Percentiles rank a stretch among this genome's conserved stretches.
Evolutionary conservation across 2,329 filamentous ascomycete genomes (phyloP).

Genomic region (Xylariaceae sp.): DNA sequence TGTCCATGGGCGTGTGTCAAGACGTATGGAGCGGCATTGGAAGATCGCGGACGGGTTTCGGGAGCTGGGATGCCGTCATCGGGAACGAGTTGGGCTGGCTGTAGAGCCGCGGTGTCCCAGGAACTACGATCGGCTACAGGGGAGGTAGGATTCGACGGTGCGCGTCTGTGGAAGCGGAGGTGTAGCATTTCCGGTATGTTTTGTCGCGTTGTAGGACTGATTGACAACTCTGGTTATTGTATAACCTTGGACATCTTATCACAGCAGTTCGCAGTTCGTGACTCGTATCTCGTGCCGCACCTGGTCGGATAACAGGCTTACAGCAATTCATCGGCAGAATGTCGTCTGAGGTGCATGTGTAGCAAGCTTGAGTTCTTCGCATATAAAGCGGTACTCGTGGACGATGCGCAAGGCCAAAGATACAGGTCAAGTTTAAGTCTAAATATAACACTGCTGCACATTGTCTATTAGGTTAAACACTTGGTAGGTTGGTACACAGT

Average conservation of each 20-base stretch:
- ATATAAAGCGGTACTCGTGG: too few species aligned
- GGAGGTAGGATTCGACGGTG: constrained; percentile 50
- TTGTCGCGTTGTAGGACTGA: too few species aligned
- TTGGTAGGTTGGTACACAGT: too few species aligned
- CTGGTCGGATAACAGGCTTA: neutral
- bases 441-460: too few species aligned
- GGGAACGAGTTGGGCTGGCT: constrained; percentile 37
- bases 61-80: constrained; percentile 42
- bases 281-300: neutral
- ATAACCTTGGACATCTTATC: neutral
- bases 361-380: too few species aligned
- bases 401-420: too few species aligned
- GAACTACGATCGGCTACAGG: constrained; percentile 43
- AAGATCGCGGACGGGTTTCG: constrained; percentile 36
- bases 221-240: too few species aligned
- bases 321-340: neutral
- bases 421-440: too few species aligned
- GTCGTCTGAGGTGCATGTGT: neutral
- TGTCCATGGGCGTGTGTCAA: constrained; percentile 32
- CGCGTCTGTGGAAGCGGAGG: constrained; percentile 54
- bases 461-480: too few species aligned
- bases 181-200: constrained; percentile 39
- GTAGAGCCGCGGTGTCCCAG: constrained; percentile 36
- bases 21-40: constrained; percentile 18
- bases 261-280: neutral